phyloP scores from a whole-genome alignment of 306 rosid genomes.

The Herpetospermum pedunculosum region DNA sequence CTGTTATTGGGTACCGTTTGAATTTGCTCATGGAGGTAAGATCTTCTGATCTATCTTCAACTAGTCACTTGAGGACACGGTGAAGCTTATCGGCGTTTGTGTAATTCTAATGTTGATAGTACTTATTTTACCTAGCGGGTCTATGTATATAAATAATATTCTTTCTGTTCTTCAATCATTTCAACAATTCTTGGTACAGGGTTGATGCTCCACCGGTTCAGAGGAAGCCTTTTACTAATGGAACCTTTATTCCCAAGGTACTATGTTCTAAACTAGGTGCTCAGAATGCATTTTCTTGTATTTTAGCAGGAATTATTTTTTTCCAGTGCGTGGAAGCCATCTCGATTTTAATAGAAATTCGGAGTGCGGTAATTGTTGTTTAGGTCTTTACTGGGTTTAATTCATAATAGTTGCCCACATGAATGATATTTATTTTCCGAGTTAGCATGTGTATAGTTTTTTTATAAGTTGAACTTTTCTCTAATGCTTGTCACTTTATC shows the following conservation, averaged over 20 bases:
- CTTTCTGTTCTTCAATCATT: constrained; percentile 17
- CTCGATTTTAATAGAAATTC: too few relatives aligned
- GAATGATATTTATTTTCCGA: too few relatives aligned
- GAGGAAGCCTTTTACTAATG: constrained; percentile 32
- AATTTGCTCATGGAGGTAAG: constrained; percentile 22
- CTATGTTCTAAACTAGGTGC: background rate
- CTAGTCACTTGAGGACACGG: background rate
- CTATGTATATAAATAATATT: background rate
- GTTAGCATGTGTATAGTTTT: too few relatives aligned
- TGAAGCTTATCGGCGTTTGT: constrained; percentile 15
- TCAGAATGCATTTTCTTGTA: background rate
- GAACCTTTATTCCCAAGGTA: constrained; percentile 52
- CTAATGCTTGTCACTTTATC: too few relatives aligned
- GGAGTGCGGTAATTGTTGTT: too few relatives aligned
- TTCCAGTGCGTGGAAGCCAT: too few relatives aligned
- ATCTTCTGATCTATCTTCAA: constrained; percentile 17
- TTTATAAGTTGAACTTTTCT: background rate
- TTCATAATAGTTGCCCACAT: too few relatives aligned
- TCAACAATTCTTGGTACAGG: constrained; percentile 38
- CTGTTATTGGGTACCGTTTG: constrained; percentile 27
- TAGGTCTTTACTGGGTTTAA: too few relatives aligned
- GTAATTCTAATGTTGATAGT: constrained; percentile 11
- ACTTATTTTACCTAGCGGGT: constrained; percentile 7
- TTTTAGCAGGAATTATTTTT: background rate
- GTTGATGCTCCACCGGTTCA: constrained; percentile 35